These are phyloP conservation scores for Fusarium clavum DNA, from an alignment of 2,329 filamentous ascomycete species.

Conservation along the genomic window DNA sequence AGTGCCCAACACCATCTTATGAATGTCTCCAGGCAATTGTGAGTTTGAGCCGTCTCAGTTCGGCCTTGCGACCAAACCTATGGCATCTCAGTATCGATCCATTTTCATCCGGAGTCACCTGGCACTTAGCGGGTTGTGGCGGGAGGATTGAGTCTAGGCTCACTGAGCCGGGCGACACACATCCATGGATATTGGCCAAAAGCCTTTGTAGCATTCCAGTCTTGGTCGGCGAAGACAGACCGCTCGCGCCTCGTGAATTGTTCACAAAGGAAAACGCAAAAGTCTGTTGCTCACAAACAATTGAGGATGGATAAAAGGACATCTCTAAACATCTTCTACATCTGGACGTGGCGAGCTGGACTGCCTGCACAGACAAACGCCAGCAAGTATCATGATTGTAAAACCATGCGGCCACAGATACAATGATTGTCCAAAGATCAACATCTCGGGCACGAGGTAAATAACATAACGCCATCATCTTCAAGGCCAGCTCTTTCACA, in stretches of 20 bases:
- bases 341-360: slow-evolving; percentile 7
- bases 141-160: slow-evolving; percentile 48
- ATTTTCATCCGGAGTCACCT: slow-evolving; percentile 33
- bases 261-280: not conserved
- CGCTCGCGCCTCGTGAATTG: slow-evolving; percentile 15
- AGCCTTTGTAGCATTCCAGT: slow-evolving; percentile 44
- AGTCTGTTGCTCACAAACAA: not conserved
- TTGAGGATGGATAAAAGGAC: slow-evolving; percentile 9
- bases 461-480: slow-evolving; percentile 16
- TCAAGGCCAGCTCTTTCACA: slow-evolving; percentile 4
- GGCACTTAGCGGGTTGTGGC: slow-evolving; percentile 41
- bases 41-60: slow-evolving; percentile 40
- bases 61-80: slow-evolving; percentile 35
- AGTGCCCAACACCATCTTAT: slow-evolving; percentile 34
- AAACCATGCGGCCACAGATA: slow-evolving; percentile 35
- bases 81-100: slow-evolving; percentile 22
- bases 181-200: slow-evolving; percentile 11
- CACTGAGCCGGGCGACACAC: slow-evolving; percentile 28
- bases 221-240: slow-evolving; percentile 14
- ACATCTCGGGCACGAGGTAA: not conserved
- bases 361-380: slow-evolving; percentile 1
- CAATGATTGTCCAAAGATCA: slow-evolving; percentile 1
- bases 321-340: slow-evolving; percentile 4
- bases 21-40: slow-evolving; percentile 24
- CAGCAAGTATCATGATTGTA: slow-evolving; percentile 23